Percentiles rank a stretch among this genome's conserved stretches.
These are phyloP conservation scores for Epichloe aotearoae DNA, from an alignment of 2,329 filamentous ascomycete species.

Conservation along the genomic window DNA sequence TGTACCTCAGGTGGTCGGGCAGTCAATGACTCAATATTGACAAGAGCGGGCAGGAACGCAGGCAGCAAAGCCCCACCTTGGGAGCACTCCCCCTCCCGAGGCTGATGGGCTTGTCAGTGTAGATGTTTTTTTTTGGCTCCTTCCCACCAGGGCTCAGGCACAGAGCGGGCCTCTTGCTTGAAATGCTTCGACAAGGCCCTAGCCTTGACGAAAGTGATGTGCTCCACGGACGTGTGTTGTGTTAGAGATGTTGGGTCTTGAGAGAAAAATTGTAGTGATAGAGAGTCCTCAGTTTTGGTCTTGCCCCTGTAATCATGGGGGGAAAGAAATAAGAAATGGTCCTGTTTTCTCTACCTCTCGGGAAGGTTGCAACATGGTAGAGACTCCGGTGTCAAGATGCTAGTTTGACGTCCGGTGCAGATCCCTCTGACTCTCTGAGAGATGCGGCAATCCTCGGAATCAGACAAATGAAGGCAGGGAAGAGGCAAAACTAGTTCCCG, in stretches of 20 bases:
- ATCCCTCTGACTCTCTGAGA: neutral
- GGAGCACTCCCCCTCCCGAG: neutral
- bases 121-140: neutral
- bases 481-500: neutral
- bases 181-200: neutral
- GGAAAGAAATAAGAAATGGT: neutral
- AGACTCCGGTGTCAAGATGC: neutral
- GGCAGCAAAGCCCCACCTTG: conserved; percentile 3
- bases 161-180: neutral
- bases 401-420: neutral
- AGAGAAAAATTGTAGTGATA: too few relatives aligned
- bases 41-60: conserved; percentile 2
- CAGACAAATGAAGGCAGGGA: neutral
- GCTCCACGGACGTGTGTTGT: neutral
- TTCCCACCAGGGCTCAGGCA: neutral
- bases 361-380: conserved; percentile 2
- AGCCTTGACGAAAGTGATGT: neutral
- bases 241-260: too few relatives aligned
- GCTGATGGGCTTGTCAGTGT: neutral
- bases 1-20: conserved; percentile 4
- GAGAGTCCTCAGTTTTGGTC: too few relatives aligned
- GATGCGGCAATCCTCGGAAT: conserved; percentile 3
- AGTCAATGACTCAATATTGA: neutral
- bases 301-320: too few relatives aligned
- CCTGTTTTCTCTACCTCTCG: neutral